Evolutionary conservation across 495 filamentous ascomycete species (phyloP).

Genomic region (Pseudoneurospora amorphoporcata): DNA sequence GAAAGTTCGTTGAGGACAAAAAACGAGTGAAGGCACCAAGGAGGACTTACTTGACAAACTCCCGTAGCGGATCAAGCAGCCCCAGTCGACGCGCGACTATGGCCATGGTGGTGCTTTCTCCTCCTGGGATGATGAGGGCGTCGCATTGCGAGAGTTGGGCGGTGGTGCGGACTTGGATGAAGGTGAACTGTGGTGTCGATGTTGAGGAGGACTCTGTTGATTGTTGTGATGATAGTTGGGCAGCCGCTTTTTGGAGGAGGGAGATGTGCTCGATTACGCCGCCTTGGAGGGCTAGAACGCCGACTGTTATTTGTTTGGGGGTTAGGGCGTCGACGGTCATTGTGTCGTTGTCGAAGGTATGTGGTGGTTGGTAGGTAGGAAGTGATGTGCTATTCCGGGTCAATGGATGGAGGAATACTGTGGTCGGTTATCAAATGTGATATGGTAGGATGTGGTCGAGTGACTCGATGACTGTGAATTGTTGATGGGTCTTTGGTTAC

Average conservation of each 20-base stretch:
- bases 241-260: conserved; percentile 56
- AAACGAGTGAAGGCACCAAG: neutral
- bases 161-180: conserved; percentile 71
- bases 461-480: neutral
- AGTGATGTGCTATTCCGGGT: neutral
- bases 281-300: conserved; percentile 87
- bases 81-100: conserved; percentile 73
- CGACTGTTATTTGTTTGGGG: conserved; percentile 46
- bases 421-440: neutral
- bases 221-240: conserved; percentile 10
- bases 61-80: conserved; percentile 71
- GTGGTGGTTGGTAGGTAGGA: neutral
- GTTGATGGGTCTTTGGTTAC: neutral
- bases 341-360: neutral
- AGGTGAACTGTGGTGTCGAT: conserved; percentile 34
- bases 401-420: neutral
- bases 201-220: neutral
- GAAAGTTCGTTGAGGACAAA: neutral
- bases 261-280: conserved; percentile 84
- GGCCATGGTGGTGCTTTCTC: conserved; percentile 89
- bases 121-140: conserved; percentile 82
- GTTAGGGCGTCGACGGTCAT: neutral
- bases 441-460: neutral
- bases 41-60: conserved; percentile 78
- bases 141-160: conserved; percentile 62